phyloP scores from a whole-genome alignment of 257 asterid genomes.

The Asclepias syriaca region DNA sequence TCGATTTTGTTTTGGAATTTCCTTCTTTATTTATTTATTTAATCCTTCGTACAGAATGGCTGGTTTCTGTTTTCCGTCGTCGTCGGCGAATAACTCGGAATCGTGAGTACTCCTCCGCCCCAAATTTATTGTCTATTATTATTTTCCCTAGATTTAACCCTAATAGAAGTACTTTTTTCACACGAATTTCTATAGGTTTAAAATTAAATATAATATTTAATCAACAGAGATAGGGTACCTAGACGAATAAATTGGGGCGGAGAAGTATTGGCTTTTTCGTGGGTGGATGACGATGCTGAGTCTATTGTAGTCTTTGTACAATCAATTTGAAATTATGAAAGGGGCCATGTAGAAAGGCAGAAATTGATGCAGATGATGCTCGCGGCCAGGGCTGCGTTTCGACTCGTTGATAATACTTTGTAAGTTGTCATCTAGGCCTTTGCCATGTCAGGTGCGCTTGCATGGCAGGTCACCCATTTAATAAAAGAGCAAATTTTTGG shows the following conservation, averaged over 20 bases:
- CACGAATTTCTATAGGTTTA: too few relatives aligned
- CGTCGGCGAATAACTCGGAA: neutral
- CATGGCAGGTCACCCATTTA: constrained; percentile 31
- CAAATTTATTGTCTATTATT: too few relatives aligned
- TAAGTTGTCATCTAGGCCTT: constrained; percentile 17
- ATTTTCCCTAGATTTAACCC: too few relatives aligned
- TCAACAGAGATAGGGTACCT: too few relatives aligned
- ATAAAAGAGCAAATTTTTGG: neutral
- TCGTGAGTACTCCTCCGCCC: too few relatives aligned
- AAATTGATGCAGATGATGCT: constrained; percentile 5
- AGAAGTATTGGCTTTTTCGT: neutral
- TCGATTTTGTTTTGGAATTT: too few relatives aligned
- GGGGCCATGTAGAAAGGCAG: neutral
- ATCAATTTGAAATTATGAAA: neutral
- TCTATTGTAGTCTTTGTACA: neutral
- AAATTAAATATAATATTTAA: too few relatives aligned
- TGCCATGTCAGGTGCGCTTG: constrained; percentile 43
- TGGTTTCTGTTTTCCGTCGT: neutral
- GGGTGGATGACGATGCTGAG: neutral
- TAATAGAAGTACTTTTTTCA: too few relatives aligned
- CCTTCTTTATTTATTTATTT: neutral
- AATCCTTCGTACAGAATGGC: neutral
- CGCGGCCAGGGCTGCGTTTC: neutral
- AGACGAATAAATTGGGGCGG: too few relatives aligned
- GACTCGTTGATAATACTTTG: constrained; percentile 1